Evolutionary conservation across 2,329 filamentous ascomycete species (phyloP), one percentile per base, ranked within the genome.

Genomic region (Emergomyces pasteurianus): DNA sequence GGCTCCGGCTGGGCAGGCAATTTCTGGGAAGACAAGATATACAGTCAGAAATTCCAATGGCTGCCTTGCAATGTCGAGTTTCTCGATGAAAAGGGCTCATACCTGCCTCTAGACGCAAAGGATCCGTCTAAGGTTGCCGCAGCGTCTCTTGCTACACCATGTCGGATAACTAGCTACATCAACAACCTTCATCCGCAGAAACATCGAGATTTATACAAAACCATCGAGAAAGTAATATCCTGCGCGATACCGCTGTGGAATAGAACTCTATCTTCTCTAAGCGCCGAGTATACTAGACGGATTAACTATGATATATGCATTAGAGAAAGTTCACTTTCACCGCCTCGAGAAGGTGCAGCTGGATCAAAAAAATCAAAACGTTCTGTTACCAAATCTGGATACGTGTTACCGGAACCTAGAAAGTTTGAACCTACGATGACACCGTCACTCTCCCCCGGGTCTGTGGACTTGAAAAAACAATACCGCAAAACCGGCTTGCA

Each of bases 401-500:
- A 61, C 38, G 53, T 61, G 38, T 46, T 62, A 42, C 46, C 38
- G 5, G 64, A 68, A 28, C 31, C 47, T 47, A 26, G 53, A 40
- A 56, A 43, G 34, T 56, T 56, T 23, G 53, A 43, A n/a, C 53
- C 53, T 18, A 56, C 38, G 9, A 56, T 56, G 53, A 56, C 53
- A 18, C 53, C 52, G 26, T 49, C 49, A 18, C 36, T 54, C 18
- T 43, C 58, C 9, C 58, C 58, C 3, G 81, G 81, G n/a, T 63
- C 63, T 53, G 58, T 72, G 64, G 49, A 69, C 38, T 64, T 74
- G 2, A 59, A 63, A 52, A 57, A 67, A n/a, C 59, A 70, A 23
- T 77, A 71, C 60, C 57, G 65, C n/a, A 66, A 74, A 2, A 66
- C 68, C 10, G 78, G 78, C 1, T 66, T 86, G 2, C 84, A 87